phyloP scores from a whole-genome alignment of 345 rosid genomes.

The Sisymbrium altissimum region DNA sequence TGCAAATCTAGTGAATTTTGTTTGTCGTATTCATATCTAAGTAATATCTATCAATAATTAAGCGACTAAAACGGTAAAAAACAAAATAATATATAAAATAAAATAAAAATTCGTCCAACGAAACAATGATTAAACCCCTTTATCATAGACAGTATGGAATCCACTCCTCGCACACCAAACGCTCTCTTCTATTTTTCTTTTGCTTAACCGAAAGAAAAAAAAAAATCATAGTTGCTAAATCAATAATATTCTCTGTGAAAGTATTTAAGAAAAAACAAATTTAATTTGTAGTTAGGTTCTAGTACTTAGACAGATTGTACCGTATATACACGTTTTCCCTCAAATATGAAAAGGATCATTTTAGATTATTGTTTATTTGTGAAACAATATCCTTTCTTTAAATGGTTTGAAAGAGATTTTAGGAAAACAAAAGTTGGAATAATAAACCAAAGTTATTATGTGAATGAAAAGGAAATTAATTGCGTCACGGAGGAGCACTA shows the following conservation, averaged over 20 bases:
- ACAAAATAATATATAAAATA: background rate
- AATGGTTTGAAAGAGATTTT: constrained; percentile 18
- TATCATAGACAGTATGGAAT: constrained; percentile 34
- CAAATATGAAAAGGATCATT: constrained; percentile 6
- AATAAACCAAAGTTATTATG: background rate
- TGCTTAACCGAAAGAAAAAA: constrained; percentile 9
- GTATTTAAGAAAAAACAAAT: background rate
- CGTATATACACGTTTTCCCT: constrained; percentile 7
- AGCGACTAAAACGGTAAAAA: constrained; percentile 7
- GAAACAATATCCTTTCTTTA: background rate
- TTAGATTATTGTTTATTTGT: background rate
- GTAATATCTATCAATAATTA: constrained; percentile 1
- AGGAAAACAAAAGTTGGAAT: constrained; percentile 1
- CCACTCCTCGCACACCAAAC: constrained; percentile 34
- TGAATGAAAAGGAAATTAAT: constrained; percentile 34
- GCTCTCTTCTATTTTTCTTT: constrained; percentile 11
- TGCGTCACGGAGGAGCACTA: constrained; percentile 48
- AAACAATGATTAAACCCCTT: constrained; percentile 30
- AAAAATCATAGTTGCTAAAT: background rate
- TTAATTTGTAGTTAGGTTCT: background rate
- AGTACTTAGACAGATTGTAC: constrained; percentile 1
- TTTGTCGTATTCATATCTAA: background rate
- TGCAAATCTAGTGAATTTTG: constrained; percentile 2
- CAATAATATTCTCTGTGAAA: background rate
- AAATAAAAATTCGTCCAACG: background rate